Percentiles rank a stretch among this genome's conserved stretches.
These are phyloP conservation scores for Puccinia brachypodii DNA, from an alignment of 1,284 basidiomycete genomes.

Conservation along the genomic window DNA sequence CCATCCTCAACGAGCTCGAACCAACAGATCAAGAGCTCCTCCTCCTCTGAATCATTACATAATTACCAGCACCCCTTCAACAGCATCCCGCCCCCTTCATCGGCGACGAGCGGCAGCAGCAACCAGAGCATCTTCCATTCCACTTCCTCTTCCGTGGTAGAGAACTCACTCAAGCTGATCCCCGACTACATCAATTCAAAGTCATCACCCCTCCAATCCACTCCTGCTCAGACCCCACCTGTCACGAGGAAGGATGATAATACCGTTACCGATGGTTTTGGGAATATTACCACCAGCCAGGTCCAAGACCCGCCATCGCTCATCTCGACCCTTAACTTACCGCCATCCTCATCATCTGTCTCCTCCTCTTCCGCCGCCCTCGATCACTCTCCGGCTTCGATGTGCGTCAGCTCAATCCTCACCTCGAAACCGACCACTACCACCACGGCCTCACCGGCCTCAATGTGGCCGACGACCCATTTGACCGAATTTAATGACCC, in stretches of 20 bases:
- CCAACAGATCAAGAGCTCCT: not conserved
- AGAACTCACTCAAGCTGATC: not conserved
- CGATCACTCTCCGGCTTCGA: not conserved
- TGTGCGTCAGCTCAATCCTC: not conserved
- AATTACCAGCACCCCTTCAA: not conserved
- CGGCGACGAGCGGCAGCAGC: not conserved
- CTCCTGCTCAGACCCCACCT: not conserved
- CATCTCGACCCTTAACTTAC: conserved; percentile 14
- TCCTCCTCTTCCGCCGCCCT: not conserved
- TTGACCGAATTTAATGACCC: not conserved
- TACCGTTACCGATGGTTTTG: not conserved
- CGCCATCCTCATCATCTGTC: not conserved
- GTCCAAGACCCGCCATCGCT: not conserved
- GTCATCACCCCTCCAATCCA: not conserved
- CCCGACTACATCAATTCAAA: not conserved
- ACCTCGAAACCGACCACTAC: not conserved
- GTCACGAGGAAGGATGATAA: not conserved
- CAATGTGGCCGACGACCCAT: not conserved
- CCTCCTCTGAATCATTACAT: not conserved
- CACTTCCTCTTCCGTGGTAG: not conserved
- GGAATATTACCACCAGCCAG: not conserved
- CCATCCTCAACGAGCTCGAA: not conserved
- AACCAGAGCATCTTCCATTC: not conserved
- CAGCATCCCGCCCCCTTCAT: not conserved
- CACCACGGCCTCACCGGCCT: not conserved